Evolutionary conservation across 345 rosid species (phyloP), one percentile per base, ranked within the genome.

Genomic region (Pugionium dolabratum): DNA sequence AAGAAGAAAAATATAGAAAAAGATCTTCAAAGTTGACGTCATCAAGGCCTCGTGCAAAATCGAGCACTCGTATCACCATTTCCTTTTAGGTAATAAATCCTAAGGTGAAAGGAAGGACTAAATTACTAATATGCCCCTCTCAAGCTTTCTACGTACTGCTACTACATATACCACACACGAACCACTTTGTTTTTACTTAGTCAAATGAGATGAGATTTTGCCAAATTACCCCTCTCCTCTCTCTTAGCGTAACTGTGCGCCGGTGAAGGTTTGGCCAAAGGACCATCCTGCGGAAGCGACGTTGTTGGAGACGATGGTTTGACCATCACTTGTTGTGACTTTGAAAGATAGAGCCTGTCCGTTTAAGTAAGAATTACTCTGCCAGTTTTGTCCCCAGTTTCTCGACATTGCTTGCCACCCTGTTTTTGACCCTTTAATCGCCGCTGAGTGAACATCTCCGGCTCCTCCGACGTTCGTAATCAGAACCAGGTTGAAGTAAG

Each of bases 391-490:
- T 57, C 95, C 95, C 95, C 95, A 87, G 80, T 87, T 87, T 9
- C 95, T 81, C 1, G 95, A 83, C 95, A 87, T 85, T 0, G 85
- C 46, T 68, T 85, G 90, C 95, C 95, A 87, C 2, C 88, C 86
- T 0, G 87, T 83, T 63, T 79, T 80, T 2, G 90, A 83, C 0
- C 95, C 95, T 65, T 87, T 87, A 60, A 85, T 67, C 34, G 78
- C 47, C 50, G 30, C 95, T 0, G 90, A 60, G 62, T 81, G 86
- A 3, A 85, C 90, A 51, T 87, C 95, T 9, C 95, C 95, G 1
- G 95, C 95, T 29, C 87, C 95, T 36, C 95, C 95, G 0, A 87
- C 95, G 78, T 87, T 87, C 6, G 90, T 85, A 43, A 87, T 85
- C 6, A 87, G 78, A 35, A 87, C 84, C 1, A 87, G 72, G 78